A percentile compares a stretch with the other conserved stretches of the same genome.
Evolutionary conservation across 2,329 filamentous ascomycete species (phyloP).

Genomic region (Epichloe coenophiala): DNA sequence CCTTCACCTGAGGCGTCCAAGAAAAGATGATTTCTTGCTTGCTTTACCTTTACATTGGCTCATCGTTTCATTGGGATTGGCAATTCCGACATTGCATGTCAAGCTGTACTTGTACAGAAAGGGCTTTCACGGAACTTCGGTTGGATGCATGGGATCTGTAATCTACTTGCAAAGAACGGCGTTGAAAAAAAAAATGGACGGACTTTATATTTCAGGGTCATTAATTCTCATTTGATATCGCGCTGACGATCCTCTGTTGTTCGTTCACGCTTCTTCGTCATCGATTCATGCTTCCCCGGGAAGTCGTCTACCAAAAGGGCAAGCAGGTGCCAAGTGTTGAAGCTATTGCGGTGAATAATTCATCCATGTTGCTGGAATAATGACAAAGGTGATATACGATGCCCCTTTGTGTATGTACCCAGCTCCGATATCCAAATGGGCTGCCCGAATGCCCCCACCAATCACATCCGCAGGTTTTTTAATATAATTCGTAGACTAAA

Average conservation of each 20-base stretch:
- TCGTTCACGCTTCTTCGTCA: constrained; percentile 3
- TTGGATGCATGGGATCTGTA: neutral
- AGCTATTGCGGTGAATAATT: neutral
- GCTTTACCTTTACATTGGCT: neutral
- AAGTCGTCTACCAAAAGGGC: neutral
- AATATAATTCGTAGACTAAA: neutral
- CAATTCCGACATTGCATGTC: neutral
- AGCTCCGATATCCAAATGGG: neutral
- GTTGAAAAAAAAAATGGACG: constrained; percentile 10
- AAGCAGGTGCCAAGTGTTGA: neutral
- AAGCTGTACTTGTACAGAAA: neutral
- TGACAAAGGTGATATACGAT: neutral
- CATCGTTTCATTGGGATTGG: neutral
- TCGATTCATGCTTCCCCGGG: neutral
- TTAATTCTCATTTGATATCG: constrained; percentile 3
- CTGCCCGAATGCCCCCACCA: neutral
- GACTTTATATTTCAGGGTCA: constrained; percentile 9
- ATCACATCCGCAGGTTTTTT: neutral
- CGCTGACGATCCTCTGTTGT: constrained; percentile 5
- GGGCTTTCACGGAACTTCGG: neutral
- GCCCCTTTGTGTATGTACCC: neutral
- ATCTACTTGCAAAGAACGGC: constrained; percentile 8
- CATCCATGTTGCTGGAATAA: neutral
- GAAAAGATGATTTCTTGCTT: constrained; percentile 31
- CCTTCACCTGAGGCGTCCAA: constrained; percentile 76